Percentiles rank a stretch among this genome's conserved stretches.
Conservation (phyloP, 306 rosid genomes). For the Trifolium pratense region DNA sequence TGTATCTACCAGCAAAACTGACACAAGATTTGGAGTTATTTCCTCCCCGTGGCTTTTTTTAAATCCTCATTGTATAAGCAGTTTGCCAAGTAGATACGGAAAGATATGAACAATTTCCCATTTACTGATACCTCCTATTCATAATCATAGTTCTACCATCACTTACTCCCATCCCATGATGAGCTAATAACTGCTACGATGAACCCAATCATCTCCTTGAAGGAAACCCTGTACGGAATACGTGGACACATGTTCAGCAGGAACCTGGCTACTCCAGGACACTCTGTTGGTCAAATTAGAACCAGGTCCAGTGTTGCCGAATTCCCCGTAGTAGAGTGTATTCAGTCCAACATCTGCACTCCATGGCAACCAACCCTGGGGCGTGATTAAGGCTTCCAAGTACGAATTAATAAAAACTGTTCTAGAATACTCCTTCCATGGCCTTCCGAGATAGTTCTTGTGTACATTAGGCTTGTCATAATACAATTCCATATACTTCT, state of each 20-base stretch:
- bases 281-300: constrained; percentile 58
- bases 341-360: constrained; percentile 58
- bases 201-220: constrained; percentile 87
- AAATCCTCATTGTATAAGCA: constrained; percentile 23
- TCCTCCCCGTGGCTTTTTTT: not conserved
- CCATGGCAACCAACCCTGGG: constrained; percentile 88
- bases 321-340: constrained; percentile 88
- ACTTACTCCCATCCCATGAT: constrained; percentile 9
- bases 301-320: constrained; percentile 63
- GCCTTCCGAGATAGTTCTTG: constrained; percentile 89
- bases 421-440: constrained; percentile 94
- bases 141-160: not conserved
- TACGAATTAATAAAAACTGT: constrained; percentile 61
- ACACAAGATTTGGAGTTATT: constrained; percentile 12
- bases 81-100: constrained; percentile 32
- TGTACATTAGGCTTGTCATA: constrained; percentile 72
- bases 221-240: constrained; percentile 82
- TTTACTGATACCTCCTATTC: constrained; percentile 33
- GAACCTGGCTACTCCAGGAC: constrained; percentile 72
- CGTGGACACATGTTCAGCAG: constrained; percentile 57
- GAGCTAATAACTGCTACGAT: constrained; percentile 37
- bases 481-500: constrained; percentile 77
- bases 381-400: constrained; percentile 60
- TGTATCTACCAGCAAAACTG: constrained; percentile 29
- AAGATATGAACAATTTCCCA: constrained; percentile 10